Base-by-base conservation (phyloP, 176 grass and related monocot species). In the Secale cereale region DNA sequence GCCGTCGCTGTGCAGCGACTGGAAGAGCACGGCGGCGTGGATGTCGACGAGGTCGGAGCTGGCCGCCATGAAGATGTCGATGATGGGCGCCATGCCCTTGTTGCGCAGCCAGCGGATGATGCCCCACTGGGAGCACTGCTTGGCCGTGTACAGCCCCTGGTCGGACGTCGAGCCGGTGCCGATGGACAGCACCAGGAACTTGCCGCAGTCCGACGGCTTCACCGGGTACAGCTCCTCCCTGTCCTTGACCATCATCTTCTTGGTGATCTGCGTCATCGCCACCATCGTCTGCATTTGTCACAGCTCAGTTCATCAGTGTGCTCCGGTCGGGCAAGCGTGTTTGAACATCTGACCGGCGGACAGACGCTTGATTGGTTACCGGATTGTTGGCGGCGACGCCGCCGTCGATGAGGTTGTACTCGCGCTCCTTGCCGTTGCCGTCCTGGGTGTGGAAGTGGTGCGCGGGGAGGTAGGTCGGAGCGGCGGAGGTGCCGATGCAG, bases 341-440 rank as follows among this genome's bases (percentile, higher is more conserved):
- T 31, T 16, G 75, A 59, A 59, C 15, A 40, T 61, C 10, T 22
- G 27, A 65, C 62, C 0, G 41, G 20, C 35, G 17, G 67, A 41
- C 35, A 10, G 67, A 59, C 10, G 3, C 4, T 40, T 32, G 36
- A 3, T 87, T 85, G 17, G 5, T 32, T 67, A 97, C 94, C 6
- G 92, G 92, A 59, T 97, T 97, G 76, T 91, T 97, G n/a, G 92
- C 95, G 11, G 92, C 92, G 6, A 92, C 86, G 8, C 92, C 95
- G 59, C 95, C 95, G 74, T 94, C 95, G 37, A 94, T 88, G 48
- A 97, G 90, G 70, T 97, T 89, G 46, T 88, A 97, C 7, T 89
- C 81, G 22, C 79, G 61, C 8, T 17, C 64, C 35, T 84, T 89
- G 7, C 81, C 92, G 8, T 19, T 28, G 45, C 25, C 46, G 50